Evolutionary conservation across 139 green algal species (phyloP).

Genomic region (Pleodorina starrii): DNA sequence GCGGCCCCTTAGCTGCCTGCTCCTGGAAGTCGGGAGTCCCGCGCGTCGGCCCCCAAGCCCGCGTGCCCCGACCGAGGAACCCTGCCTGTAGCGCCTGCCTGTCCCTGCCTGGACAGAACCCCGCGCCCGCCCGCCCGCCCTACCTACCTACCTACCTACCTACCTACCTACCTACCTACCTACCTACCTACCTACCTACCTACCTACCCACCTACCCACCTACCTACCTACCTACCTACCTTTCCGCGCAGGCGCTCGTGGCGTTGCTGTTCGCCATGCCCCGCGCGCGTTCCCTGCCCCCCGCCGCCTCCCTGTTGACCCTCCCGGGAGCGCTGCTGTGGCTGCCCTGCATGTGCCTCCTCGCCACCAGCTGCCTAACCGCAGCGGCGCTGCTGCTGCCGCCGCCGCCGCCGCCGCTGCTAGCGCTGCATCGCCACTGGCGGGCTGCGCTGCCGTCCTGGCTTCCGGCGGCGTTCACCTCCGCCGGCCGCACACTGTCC

Average conservation of each 20-base stretch:
- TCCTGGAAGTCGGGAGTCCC: too few relatives aligned
- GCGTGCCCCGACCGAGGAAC: too few relatives aligned
- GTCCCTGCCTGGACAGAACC: too few relatives aligned
- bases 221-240: too few relatives aligned
- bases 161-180: too few relatives aligned
- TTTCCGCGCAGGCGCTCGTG: not conserved
- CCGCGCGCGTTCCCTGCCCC: not conserved
- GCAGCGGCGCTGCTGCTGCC: not conserved
- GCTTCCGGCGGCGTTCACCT: conserved; percentile 29
- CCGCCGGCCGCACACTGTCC: not conserved
- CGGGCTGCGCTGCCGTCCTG: not conserved
- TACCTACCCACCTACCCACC: too few relatives aligned
- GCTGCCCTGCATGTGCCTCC: conserved; percentile 5
- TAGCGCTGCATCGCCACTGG: not conserved
- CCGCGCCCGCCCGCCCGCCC: too few relatives aligned
- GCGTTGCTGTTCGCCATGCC: not conserved
- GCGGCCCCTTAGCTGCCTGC: too few relatives aligned
- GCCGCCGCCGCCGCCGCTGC: not conserved
- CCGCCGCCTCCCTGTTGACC: not conserved
- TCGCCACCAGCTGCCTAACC: not conserved
- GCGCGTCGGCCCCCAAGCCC: too few relatives aligned
- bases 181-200: too few relatives aligned
- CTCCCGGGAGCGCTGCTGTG: conserved; percentile 17
- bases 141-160: too few relatives aligned
- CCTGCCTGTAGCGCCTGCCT: too few relatives aligned